phyloP scores from a whole-genome alignment of 2,329 filamentous ascomycete genomes.

The Talaromyces sp. region DNA sequence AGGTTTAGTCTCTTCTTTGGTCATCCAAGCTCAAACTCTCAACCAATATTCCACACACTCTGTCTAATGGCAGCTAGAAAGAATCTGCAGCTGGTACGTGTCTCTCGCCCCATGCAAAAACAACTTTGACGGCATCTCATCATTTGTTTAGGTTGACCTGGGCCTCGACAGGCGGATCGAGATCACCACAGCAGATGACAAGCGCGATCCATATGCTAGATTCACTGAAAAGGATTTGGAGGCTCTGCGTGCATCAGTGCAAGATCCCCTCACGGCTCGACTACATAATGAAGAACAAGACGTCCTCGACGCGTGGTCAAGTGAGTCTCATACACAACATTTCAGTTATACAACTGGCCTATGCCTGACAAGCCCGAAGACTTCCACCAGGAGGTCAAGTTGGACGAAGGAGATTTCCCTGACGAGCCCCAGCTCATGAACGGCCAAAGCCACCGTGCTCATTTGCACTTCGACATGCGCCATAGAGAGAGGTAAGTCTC shows the following conservation, averaged over 20 bases:
- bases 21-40: background rate
- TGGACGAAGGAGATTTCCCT: constrained; percentile 31
- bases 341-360: background rate
- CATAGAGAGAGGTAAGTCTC: constrained; percentile 16
- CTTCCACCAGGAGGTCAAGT: constrained; percentile 28
- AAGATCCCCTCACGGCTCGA: background rate
- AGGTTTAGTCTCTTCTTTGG: background rate
- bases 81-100: background rate
- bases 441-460: constrained; percentile 39
- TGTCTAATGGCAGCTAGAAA: background rate
- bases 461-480: constrained; percentile 25
- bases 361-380: constrained; percentile 25
- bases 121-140: background rate
- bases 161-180: constrained; percentile 35
- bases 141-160: constrained; percentile 32
- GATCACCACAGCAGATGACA: constrained; percentile 36
- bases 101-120: background rate
- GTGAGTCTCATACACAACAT: constrained; percentile 26
- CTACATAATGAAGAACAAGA: constrained; percentile 23
- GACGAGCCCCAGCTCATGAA: constrained; percentile 28
- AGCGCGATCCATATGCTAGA: constrained; percentile 13
- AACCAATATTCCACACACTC: background rate
- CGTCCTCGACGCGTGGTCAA: constrained; percentile 30
- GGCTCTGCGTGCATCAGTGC: constrained; percentile 1
- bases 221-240: constrained; percentile 28